These are phyloP conservation scores for Psilocybe azurescens DNA, from an alignment of 768 basidiomycete genomes.

Conservation along the genomic window DNA sequence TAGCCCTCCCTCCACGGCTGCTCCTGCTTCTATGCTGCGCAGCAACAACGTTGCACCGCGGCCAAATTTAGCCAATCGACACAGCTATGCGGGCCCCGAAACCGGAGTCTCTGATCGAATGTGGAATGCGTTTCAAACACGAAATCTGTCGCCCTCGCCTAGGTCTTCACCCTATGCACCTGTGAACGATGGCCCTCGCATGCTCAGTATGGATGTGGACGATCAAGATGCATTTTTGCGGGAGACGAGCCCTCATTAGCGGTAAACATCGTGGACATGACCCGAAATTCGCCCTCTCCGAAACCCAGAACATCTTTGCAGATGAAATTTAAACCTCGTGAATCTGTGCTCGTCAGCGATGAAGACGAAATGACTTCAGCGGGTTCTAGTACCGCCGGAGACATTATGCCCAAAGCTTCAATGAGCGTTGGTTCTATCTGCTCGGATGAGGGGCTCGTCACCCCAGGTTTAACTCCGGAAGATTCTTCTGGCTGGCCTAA, in stretches of 20 bases:
- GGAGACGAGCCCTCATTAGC: constrained; percentile 56
- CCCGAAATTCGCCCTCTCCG: constrained; percentile 62
- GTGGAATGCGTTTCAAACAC: constrained; percentile 48
- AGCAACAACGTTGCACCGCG: constrained; percentile 24
- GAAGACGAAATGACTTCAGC: constrained; percentile 50
- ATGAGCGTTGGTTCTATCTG: constrained; percentile 66
- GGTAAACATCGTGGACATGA: constrained; percentile 61
- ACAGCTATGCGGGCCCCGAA: constrained; percentile 67
- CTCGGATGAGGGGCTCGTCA: constrained; percentile 74
- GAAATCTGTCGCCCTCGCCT: constrained; percentile 49
- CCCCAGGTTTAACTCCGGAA: constrained; percentile 64
- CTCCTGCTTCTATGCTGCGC: constrained; percentile 34
- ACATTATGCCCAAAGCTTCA: constrained; percentile 58
- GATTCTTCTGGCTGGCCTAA: constrained; percentile 67
- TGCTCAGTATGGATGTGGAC: constrained; percentile 39
- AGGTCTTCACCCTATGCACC: constrained; percentile 49
- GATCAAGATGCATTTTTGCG: constrained; percentile 60
- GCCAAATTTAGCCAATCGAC: constrained; percentile 51
- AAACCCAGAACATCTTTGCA: constrained; percentile 51
- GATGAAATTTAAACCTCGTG: constrained; percentile 74
- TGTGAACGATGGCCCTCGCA: constrained; percentile 26
- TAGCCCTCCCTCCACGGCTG: constrained; percentile 11
- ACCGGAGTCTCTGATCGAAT: constrained; percentile 30
- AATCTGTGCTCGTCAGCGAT: constrained; percentile 70
- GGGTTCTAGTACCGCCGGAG: constrained; percentile 27